These are phyloP conservation scores for Penicillium hordei DNA, from an alignment of 2,329 filamentous ascomycete genomes.

Conservation along the genomic window DNA sequence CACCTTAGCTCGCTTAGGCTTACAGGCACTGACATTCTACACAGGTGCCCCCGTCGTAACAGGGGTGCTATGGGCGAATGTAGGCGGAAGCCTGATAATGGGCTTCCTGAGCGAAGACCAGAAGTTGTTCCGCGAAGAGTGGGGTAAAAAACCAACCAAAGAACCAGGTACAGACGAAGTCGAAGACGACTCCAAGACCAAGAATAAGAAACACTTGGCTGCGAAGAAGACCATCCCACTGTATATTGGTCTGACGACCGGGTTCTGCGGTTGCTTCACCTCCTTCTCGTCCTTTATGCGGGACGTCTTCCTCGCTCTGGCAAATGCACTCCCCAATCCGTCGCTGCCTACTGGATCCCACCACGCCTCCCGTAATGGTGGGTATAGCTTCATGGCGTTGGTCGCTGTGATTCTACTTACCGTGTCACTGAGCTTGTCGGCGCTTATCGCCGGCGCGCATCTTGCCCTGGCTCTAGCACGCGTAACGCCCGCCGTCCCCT, in stretches of 20 bases:
- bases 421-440: constrained; percentile 67
- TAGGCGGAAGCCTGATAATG: constrained; percentile 76
- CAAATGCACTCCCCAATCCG: constrained; percentile 67
- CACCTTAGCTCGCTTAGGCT: constrained; percentile 76
- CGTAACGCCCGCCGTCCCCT: constrained; percentile 61
- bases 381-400: constrained; percentile 80
- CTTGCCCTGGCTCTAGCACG: constrained; percentile 64
- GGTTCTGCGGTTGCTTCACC: constrained; percentile 86
- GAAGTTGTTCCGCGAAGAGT: constrained; percentile 69
- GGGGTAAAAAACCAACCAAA: constrained; percentile 46
- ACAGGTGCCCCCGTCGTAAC: constrained; percentile 73
- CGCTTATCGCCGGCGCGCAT: constrained; percentile 71
- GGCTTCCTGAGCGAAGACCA: constrained; percentile 81
- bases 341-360: constrained; percentile 39
- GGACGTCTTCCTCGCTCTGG: constrained; percentile 74
- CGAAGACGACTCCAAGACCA: constrained; percentile 1
- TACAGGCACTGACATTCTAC: constrained; percentile 77
- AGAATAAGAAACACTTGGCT: constrained; percentile 56
- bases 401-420: constrained; percentile 73
- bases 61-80: constrained; percentile 81
- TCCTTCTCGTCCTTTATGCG: constrained; percentile 85
- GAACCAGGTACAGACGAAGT: constrained; percentile 23
- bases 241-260: constrained; percentile 82
- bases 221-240: constrained; percentile 83
- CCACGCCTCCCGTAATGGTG: constrained; percentile 60